Conservation (phyloP, 1,284 basidiomycete genomes). For the Tilletiopsis washingtonensis region DNA sequence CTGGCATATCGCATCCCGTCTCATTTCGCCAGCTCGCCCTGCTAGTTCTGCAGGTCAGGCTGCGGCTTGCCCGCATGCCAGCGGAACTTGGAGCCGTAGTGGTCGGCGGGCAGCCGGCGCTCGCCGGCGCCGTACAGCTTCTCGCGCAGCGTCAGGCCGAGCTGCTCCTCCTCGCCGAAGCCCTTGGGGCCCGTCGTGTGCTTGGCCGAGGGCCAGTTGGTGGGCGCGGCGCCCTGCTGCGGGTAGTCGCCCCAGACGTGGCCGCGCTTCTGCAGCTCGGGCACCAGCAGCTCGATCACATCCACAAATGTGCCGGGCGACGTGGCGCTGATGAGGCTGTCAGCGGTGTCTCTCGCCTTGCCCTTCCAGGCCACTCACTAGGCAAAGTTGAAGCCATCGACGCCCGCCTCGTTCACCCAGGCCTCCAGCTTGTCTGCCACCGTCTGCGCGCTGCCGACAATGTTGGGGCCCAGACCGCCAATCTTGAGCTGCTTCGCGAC, state of each 20-base stretch:
- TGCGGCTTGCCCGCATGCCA: constrained; percentile 39
- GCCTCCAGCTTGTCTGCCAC: constrained; percentile 33
- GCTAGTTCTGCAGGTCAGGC: no score
- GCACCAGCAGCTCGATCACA: constrained; percentile 30
- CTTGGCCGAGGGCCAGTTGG: constrained; percentile 3
- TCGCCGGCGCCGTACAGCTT: constrained; percentile 39
- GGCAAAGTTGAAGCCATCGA: constrained; percentile 39
- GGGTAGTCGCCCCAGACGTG: constrained; percentile 40
- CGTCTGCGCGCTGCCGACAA: constrained; percentile 19
- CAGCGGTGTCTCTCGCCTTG: background rate
- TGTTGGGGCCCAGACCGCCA: constrained; percentile 38
- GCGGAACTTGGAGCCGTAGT: constrained; percentile 32
- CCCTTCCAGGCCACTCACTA: background rate
- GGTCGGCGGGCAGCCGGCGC: constrained; percentile 27
- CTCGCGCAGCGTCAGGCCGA: constrained; percentile 35
- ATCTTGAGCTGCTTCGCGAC: constrained; percentile 39
- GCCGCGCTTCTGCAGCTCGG: constrained; percentile 33
- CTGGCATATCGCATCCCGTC: no score
- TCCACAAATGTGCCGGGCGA: constrained; percentile 36
- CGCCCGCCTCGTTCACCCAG: constrained; percentile 31
- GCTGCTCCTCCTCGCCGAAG: constrained; percentile 21
- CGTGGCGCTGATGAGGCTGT: background rate
- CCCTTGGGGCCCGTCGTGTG: constrained; percentile 1
- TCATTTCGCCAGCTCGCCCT: no score
- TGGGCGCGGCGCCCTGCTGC: constrained; percentile 2